Conservation (phyloP, 345 rosid genomes). For the Syzygium grande region DNA sequence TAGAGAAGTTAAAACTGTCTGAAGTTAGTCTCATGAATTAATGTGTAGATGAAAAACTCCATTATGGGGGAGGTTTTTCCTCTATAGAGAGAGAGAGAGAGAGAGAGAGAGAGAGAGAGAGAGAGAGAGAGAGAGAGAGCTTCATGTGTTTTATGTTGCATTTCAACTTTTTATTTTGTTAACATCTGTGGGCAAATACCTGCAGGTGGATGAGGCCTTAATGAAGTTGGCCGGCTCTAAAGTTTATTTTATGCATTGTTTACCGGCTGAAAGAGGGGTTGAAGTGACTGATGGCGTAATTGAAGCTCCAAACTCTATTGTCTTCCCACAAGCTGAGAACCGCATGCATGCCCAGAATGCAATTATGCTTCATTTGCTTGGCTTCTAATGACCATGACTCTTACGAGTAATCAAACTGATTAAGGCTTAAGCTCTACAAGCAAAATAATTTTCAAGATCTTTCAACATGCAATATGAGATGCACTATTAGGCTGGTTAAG, state of each 20-base stretch:
- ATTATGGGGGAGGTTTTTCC: background rate
- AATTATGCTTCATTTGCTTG: conserved; percentile 72
- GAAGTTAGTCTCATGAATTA: background rate
- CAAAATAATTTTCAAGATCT: background rate
- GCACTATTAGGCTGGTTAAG: background rate
- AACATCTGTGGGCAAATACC: background rate
- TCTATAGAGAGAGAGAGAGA: background rate
- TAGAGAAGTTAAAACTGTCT: background rate
- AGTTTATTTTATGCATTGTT: conserved; percentile 95
- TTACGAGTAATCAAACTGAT: background rate
- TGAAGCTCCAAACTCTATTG: conserved; percentile 87
- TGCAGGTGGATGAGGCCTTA: conserved; percentile 75
- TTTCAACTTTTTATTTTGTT: background rate
- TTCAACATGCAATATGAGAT: background rate
- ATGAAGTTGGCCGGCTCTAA: conserved; percentile 82
- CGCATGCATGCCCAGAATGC: conserved; percentile 96
- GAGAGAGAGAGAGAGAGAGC: background rate
- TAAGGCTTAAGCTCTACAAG: background rate
- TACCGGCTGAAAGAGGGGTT: conserved; percentile 95
- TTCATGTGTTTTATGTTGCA: background rate
- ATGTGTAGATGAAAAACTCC: background rate
- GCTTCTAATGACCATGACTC: conserved; percentile 12
- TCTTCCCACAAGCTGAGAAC: conserved; percentile 92
- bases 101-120: background rate
- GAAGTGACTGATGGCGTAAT: conserved; percentile 84